A percentile compares a stretch with the other conserved stretches of the same genome.
Evolutionary conservation across 2,329 filamentous ascomycete genomes (phyloP).

Genomic region (Trichoderma simmonsii): DNA sequence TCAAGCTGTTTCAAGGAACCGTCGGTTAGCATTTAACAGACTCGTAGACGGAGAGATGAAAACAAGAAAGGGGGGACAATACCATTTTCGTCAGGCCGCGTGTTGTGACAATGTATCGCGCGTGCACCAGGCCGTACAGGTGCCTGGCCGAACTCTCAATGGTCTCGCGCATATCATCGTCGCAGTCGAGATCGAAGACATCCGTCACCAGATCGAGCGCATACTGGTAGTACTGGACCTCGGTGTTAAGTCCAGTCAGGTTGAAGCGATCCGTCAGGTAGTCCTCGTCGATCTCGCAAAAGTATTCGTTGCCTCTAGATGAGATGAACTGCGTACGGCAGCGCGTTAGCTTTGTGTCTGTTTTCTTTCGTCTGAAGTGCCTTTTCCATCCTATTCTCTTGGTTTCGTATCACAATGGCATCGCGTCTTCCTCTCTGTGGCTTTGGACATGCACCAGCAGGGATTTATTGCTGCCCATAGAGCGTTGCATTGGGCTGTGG

Average conservation of each 20-base stretch:
- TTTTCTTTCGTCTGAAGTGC: background rate
- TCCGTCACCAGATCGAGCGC: constrained; percentile 95
- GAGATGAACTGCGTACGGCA: constrained; percentile 78
- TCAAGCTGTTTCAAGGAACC: constrained; percentile 65
- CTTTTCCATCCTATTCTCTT: background rate
- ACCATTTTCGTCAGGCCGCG: constrained; percentile 96
- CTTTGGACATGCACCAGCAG: background rate
- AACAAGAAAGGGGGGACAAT: constrained; percentile 23
- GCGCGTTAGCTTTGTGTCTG: background rate
- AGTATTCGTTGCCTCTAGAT: constrained; percentile 96
- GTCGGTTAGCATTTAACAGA: background rate
- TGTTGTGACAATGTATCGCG: constrained; percentile 94
- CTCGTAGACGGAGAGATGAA: background rate
- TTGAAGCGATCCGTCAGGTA: constrained; percentile 99
- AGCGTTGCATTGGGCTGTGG: background rate
- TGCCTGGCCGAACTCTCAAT: constrained; percentile 97
- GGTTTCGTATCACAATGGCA: background rate
- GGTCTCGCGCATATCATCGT: constrained; percentile 96
- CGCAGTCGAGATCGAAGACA: constrained; percentile 97
- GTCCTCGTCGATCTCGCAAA: constrained; percentile 99
- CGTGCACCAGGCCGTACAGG: constrained; percentile 93
- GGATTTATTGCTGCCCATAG: background rate
- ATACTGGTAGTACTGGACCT: constrained; percentile 99
- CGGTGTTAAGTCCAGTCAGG: constrained; percentile 91
- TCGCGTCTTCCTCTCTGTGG: no score